Base-by-base conservation (phyloP, 2,329 filamentous ascomycete genomes). In the Pseudogymnoascus sp. region DNA sequence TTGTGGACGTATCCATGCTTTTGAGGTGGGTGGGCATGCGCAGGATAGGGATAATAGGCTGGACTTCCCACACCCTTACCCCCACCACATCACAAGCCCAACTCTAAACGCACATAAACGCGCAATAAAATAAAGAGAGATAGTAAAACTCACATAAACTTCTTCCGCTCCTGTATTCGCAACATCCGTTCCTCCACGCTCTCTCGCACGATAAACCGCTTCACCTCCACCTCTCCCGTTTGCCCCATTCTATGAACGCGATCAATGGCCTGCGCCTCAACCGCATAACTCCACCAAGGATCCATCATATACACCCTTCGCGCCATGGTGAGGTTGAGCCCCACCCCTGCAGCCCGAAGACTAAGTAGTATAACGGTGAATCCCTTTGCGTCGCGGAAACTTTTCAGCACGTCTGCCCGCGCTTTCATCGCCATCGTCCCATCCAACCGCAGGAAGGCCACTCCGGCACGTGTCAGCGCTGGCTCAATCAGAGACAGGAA, bases 241-340 rank as follows among this genome's bases (percentile, higher is more conserved):
- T 99, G 95, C 0, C 95, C 95, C 90, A 99, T 97, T 7, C 95
- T 86, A 78, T 99, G 95, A 35, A 99, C 92, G 1, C 95, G 90
- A 77, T 99, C 95, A 71, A 99, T 97, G 7, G 95, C 95, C 76
- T 99, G 95, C 4, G 93, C 91, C 76, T 99, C 95, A 11, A 97
- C 88, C 0, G 95, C 93, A 75, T 93, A 99, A 72, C 90, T 96
- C 95, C 95, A 99, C 95, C 95, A 99, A 0, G 95, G 95, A 75
- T 99, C 95, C 95, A 99, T 97, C 90, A 99, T 96, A 78, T 89
- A 99, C 4, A 99, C 96, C 61, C 90, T 81, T 66, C 88, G 91
- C 5, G 95, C 95, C 67, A 87, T 88, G 0, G 93, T 97, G 65
- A 99, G 76, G 72, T 99, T 99, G 45, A 99, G 80, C 0, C 95